phyloP scores from a whole-genome alignment of 2,329 filamentous ascomycete genomes.

The Dactylellina sp. region DNA sequence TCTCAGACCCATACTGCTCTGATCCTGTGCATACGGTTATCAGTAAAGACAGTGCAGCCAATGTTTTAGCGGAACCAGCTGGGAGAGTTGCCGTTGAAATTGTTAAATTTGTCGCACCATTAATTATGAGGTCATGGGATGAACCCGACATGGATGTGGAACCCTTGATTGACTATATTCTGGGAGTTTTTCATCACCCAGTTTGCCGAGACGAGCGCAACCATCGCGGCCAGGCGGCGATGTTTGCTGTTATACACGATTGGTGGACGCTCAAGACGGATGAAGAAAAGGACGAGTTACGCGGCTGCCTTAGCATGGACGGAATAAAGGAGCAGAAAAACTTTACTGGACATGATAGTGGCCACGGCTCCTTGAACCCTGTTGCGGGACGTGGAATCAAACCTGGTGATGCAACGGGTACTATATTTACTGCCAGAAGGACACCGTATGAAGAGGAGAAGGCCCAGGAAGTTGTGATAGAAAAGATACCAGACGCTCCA shows the following conservation, averaged over 20 bases:
- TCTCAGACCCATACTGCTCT: constrained; percentile 74
- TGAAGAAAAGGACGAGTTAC: constrained; percentile 59
- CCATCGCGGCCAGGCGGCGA: constrained; percentile 83
- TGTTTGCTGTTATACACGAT: constrained; percentile 85
- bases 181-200: constrained; percentile 90
- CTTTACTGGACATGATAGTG: constrained; percentile 56
- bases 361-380: constrained; percentile 55
- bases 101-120: constrained; percentile 79
- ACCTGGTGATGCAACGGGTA: constrained; percentile 48
- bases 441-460: constrained; percentile 20
- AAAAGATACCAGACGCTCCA: constrained; percentile 28
- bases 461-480: constrained; percentile 22
- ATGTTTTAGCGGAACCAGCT: constrained; percentile 87
- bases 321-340: constrained; percentile 57
- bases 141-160: constrained; percentile 84
- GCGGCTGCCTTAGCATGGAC: constrained; percentile 56
- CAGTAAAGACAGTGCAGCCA: constrained; percentile 94
- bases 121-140: constrained; percentile 92
- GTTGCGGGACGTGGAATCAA: constrained; percentile 44
- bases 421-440: constrained; percentile 40
- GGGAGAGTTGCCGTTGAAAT: constrained; percentile 83
- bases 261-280: constrained; percentile 77
- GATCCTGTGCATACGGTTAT: constrained; percentile 96
- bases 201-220: constrained; percentile 77
- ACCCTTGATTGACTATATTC: constrained; percentile 83